phyloP scores from a whole-genome alignment of 805 yeast genomes.

The Blastobotrys muscicola region DNA sequence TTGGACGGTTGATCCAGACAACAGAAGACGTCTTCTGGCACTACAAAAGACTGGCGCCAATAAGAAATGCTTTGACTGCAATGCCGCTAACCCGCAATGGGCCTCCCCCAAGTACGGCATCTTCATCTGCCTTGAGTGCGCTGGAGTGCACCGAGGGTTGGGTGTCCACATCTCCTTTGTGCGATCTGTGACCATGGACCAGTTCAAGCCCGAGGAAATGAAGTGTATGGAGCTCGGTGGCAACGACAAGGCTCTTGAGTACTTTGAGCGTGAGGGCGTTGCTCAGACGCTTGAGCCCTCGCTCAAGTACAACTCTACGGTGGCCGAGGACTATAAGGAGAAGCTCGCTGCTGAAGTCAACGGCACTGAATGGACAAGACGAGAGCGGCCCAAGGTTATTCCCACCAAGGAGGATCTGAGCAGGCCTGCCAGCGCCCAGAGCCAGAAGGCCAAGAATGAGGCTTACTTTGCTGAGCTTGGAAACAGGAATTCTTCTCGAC shows the following conservation, averaged over 20 bases:
- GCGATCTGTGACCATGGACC: conserved; percentile 96
- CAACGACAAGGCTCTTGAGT: conserved; percentile 61
- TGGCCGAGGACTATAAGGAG: conserved; percentile 91
- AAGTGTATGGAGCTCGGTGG: conserved; percentile 92
- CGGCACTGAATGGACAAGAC: conserved; percentile 49
- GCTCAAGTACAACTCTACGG: conserved; percentile 73
- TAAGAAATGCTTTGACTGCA: conserved; percentile 88
- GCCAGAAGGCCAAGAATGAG: conserved; percentile 57
- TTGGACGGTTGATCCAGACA: conserved; percentile 92
- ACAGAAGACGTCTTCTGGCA: conserved; percentile 52
- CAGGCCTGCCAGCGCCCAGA: conserved; percentile 5
- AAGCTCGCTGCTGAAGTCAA: conserved; percentile 66
- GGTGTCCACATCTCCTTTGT: conserved; percentile 98
- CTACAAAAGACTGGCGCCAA: conserved; percentile 76
- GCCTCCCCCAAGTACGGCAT: conserved; percentile 98
- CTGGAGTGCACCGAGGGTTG: conserved; percentile 85
- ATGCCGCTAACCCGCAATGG: conserved; percentile 97
- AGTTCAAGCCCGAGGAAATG: conserved; percentile 88
- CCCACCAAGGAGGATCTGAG: conserved; percentile 9
- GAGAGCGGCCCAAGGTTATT: conserved; percentile 12
- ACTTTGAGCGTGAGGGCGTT: conserved; percentile 63
- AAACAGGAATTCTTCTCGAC: conserved; percentile 56
- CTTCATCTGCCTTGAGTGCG: conserved; percentile 95
- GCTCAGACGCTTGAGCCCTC: conserved; percentile 55
- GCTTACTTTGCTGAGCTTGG: conserved; percentile 77